Conservation (phyloP, 208 protist species). For the Angomonas deanei region DNA sequence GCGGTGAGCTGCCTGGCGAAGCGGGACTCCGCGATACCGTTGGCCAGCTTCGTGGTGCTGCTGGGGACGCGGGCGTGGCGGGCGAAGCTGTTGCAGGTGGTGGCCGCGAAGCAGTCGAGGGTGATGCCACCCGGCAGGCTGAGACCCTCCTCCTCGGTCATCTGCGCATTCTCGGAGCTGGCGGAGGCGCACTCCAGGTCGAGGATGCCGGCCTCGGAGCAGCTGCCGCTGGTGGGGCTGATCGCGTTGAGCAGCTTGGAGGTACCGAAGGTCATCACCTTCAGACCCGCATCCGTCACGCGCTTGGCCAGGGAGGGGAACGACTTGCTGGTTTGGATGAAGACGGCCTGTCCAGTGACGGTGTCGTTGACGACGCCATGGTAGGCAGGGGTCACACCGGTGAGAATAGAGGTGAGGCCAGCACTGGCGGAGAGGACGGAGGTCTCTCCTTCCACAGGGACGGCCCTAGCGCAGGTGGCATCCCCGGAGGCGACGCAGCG, state of each 20-base stretch:
- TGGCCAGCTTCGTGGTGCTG: slow-evolving; percentile 16
- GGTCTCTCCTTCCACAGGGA: slow-evolving; percentile 33
- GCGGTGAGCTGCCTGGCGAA: slow-evolving; percentile 33
- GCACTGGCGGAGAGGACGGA: slow-evolving; percentile 34
- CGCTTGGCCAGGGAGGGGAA: slow-evolving; percentile 51
- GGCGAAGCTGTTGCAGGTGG: slow-evolving; percentile 42
- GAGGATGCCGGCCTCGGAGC: slow-evolving; percentile 47
- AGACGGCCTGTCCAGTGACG: slow-evolving; percentile 22
- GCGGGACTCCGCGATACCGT: slow-evolving; percentile 33
- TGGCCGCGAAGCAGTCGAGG: slow-evolving; percentile 46
- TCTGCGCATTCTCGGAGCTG: neutral
- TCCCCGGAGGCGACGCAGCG: slow-evolving; percentile 28
- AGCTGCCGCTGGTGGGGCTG: slow-evolving; percentile 23
- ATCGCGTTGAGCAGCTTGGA: slow-evolving; percentile 57
- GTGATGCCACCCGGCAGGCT: slow-evolving; percentile 12
- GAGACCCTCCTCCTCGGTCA: slow-evolving; percentile 11
- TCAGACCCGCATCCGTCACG: slow-evolving; percentile 27
- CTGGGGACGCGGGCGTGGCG: slow-evolving; percentile 31
- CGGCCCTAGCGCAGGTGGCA: slow-evolving; percentile 51
- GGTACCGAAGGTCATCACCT: slow-evolving; percentile 40
- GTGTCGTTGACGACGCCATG: slow-evolving; percentile 49
- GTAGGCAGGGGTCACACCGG: slow-evolving; percentile 36
- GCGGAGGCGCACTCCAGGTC: slow-evolving; percentile 61
- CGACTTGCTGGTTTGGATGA: slow-evolving; percentile 28
- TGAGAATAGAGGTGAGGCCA: slow-evolving; percentile 49